Evolutionary conservation across 1,284 basidiomycete species (phyloP), one percentile per base, ranked within the genome.

Genomic region (Trichosporon faecale): DNA sequence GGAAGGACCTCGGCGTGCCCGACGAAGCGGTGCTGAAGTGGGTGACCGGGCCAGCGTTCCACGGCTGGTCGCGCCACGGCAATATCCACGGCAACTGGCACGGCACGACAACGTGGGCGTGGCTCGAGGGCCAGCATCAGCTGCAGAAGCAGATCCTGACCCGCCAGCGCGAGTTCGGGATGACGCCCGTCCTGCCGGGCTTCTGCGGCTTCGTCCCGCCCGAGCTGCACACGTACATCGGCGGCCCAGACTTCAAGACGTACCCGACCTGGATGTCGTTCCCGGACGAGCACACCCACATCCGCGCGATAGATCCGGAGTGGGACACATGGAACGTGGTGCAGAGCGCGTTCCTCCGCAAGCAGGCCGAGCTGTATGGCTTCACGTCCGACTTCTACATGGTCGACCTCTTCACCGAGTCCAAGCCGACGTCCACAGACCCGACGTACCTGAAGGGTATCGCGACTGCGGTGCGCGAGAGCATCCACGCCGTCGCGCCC

Each of bases 341-440:
- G 29, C 85, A 86, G 74, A 79, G 76, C 40, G 81, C 81, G 9
- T 85, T 86, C 78, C 83, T 86, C 65, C 64, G 78, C 29, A 86
- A 86, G 74, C 85, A 86, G 74, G 69, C 74, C 14, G 78, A 77
- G 14, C 82, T 82, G 0, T 86, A 85, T 69, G 85, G 85, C 23
- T 73, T 68, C 68, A 75, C 85, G 37, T 82, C 84, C 9, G 83
- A 85, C 69, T 79, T 85, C 70, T 86, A 86, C 73, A 84, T 85
- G 31, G 80, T 86, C 40, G 85, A 86, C 72, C 85, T 85, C 70
- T 86, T 85, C 78, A 86, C 85, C 76, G 85, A 86, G 76, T 84
- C 84, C 70, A 70, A 80, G 49, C 85, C 85, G 0, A 80, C 79
- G 69, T 84, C 79, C 70, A 76, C 78, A n/a, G 77, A 84, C 68